Evolutionary conservation across 495 filamentous ascomycete genomes (phyloP), one percentile per base, ranked within the genome.

Genomic region (Pseudoneurospora amorphoporcata): DNA sequence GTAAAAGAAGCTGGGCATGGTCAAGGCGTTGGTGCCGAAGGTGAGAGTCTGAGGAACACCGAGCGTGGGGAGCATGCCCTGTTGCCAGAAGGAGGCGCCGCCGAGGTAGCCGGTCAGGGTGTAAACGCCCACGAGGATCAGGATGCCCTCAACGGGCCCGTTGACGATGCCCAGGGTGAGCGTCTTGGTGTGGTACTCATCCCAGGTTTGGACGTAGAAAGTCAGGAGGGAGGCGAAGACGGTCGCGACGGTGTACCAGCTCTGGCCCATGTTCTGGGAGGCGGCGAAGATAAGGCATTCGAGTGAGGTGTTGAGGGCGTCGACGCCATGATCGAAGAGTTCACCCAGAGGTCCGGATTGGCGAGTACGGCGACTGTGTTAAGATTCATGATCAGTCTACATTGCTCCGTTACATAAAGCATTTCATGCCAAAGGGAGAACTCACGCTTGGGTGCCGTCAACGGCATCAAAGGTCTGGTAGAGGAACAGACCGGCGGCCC

Each of bases 401-500:
- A 2, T 53, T 53, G 32, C 53, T 71, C 45, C 70, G 37, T 2
- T 19, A n/a, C 19, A 9, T 32, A 10, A 29, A 19, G 19, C 29
- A 32, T 41, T 14, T 58, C 43, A 71, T n/a, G n/a, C 40, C 4
- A 43, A 16, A 17, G 4, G 14, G 47, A 68, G 43, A 65, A 86
- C 91, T 69, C 88, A 92, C 87, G 95, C 95, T 80, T 99, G 95
- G 42, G 92, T 88, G 58, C 95, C 95, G 83, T 99, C 95, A 69
- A 97, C 92, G 6, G 95, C 95, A 83, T 99, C 95, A 81, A 98
- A 98, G 1, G 95, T 99, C 86, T 99, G 95, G 79, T 99, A 99
- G 41, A 99, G 82, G 80, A 98, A 97, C 75, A 99, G 82, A 3
- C 95, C 95, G 68, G 91, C 83, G 29, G 96, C 90, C 90, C 93